Percentiles rank a stretch among this genome's conserved stretches.
phyloP scores from a whole-genome alignment of 2,329 filamentous ascomycete genomes.

The Ophiostoma ips region DNA sequence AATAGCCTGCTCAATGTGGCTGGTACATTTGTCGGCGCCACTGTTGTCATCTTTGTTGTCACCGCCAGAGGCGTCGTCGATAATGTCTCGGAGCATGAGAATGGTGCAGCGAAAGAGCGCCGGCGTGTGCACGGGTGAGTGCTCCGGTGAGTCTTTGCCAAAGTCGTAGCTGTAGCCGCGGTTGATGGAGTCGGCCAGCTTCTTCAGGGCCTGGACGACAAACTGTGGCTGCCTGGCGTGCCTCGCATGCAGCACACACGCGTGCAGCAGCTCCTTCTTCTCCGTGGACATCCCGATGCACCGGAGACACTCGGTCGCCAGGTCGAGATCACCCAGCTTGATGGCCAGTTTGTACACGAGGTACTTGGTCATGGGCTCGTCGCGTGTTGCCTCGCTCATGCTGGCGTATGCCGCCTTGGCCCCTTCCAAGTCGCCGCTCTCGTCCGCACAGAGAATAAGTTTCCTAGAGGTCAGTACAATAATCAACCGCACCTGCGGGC shows the following conservation, averaged over 20 bases:
- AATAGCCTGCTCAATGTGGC: neutral
- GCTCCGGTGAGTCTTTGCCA: neutral
- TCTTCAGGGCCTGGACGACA: conserved; percentile 43
- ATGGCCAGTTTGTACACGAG: conserved; percentile 63
- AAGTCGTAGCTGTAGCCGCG: conserved; percentile 23
- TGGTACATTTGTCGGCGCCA: too few relatives aligned
- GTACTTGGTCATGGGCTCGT: conserved; percentile 55
- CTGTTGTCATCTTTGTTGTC: too few relatives aligned
- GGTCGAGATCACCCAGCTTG: conserved; percentile 38
- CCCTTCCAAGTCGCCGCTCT: conserved; percentile 36
- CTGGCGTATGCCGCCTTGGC: conserved; percentile 41
- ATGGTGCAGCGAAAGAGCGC: conserved; percentile 51
- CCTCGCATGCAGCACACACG: conserved; percentile 67
- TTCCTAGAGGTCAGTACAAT: conserved; percentile 50
- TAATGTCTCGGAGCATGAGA: conserved; percentile 30
- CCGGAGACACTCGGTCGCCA: conserved; percentile 51
- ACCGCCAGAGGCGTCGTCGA: conserved; percentile 20
- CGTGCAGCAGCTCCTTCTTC: conserved; percentile 55
- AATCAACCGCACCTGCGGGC: too few relatives aligned
- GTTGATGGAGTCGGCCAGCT: conserved; percentile 43
- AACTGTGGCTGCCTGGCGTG: conserved; percentile 46
- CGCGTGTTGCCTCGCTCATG: conserved; percentile 43
- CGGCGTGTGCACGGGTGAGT: conserved; percentile 38
- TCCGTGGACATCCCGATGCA: conserved; percentile 38
- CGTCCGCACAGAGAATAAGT: conserved; percentile 54